Base-by-base conservation (phyloP, 1,284 basidiomycete species). In the Blastosporella zonata region DNA sequence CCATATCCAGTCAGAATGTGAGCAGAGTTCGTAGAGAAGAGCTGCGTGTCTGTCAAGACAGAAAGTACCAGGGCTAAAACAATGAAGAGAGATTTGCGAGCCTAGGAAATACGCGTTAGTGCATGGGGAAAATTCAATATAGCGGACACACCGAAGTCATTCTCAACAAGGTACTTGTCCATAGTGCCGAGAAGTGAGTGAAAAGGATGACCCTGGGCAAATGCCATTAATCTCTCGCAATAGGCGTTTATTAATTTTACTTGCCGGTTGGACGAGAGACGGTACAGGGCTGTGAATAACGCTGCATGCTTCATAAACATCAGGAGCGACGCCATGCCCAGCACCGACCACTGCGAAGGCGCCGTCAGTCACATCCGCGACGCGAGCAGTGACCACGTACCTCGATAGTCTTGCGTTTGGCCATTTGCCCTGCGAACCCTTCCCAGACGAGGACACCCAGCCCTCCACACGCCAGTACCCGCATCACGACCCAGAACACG, bases 401-500 rank as follows among this genome's bases (percentile, higher is more conserved):
- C 73, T 88, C 84, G 28, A 85, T 73, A 25, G 70, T 68, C 49
- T 72, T 74, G 55, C 71, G 72, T 56, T 73, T 81, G 42, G 68
- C 67, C 48, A 79, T 59, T 58, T 81, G 73, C 3, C 78, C 76
- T 0, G 76, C 78, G 38, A 71, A 55, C 1, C 65, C 73, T 53
- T 82, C 79, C 80, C 83, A 81, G 12, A 78, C 63, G 27, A 85
- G 53, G 37, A 78, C 73, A 17, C 77, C 80, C 43, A 87, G 59
- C 18, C 77, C 84, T 27, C 78, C 82, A 56, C 79, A 79, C 3
- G 82, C 83, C 44, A 89, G 68, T 36, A 86, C 73, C 53, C 86
- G 70, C 67, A 87, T 82, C 23, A 84, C 70, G 17, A 86, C 70
- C 87, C 86, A 88, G 60, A 87, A 84, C 5, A 84, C 77, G 9